These are phyloP conservation scores for Gloeopeniophorella convolvens DNA, from an alignment of 768 basidiomycete species.

Conservation along the genomic window DNA sequence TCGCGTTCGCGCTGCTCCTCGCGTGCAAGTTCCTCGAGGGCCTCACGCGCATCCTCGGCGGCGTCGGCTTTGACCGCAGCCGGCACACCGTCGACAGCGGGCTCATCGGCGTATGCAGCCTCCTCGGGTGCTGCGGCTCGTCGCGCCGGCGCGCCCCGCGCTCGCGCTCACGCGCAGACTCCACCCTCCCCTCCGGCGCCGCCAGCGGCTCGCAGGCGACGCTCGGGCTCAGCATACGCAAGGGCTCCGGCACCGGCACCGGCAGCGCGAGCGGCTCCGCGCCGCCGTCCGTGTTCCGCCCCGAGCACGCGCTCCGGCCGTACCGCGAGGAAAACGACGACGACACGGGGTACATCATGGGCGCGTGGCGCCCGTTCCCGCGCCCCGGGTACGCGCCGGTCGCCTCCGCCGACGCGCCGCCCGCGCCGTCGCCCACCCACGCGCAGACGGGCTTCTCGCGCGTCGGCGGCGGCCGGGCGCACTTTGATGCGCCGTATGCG, in stretches of 20 bases:
- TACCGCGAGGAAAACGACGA: conserved; percentile 78
- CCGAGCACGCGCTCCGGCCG: conserved; percentile 70
- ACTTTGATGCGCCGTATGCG: conserved; percentile 81
- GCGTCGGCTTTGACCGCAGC: conserved; percentile 79
- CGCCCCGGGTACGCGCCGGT: conserved; percentile 44
- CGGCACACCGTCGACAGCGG: conserved; percentile 77
- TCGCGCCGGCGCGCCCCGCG: conserved; percentile 26
- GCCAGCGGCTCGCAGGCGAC: conserved; percentile 14
- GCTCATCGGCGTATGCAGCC: conserved; percentile 74
- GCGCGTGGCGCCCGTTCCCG: conserved; percentile 82
- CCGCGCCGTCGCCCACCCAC: conserved; percentile 22
- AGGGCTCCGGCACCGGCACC: too few species aligned
- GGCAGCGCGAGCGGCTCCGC: too few species aligned
- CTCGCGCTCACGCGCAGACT: too few species aligned
- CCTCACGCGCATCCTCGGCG: conserved; percentile 65
- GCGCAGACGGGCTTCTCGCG: conserved; percentile 69
- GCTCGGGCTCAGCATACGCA: conserved; percentile 18
- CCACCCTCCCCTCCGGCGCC: too few species aligned
- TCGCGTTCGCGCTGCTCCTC: conserved; percentile 78
- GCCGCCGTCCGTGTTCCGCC: conserved; percentile 66
- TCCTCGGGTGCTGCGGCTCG: conserved; percentile 60
- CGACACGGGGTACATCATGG: conserved; percentile 84
- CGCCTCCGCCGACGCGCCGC: conserved; percentile 25
- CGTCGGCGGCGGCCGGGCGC: conserved; percentile 81
- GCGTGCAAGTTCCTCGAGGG: conserved; percentile 82